Conservation (phyloP, 331 rosid genomes). For the Malus hybrid region DNA sequence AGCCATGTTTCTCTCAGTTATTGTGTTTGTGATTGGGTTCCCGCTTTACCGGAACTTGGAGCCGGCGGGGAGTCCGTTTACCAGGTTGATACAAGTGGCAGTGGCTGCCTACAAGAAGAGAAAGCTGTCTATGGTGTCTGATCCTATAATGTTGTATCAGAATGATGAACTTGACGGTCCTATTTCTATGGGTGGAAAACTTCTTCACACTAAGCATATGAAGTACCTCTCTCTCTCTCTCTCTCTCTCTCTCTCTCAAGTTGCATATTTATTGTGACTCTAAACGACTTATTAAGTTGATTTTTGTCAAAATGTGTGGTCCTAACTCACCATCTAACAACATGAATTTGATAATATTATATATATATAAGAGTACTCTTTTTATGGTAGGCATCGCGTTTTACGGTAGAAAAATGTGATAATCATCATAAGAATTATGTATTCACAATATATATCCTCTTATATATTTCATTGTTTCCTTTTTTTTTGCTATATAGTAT, state of each 20-base stretch:
- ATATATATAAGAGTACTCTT: too few relatives aligned
- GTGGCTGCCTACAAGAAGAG: constrained; percentile 74
- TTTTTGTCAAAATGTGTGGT: not conserved
- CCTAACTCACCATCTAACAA: too few relatives aligned
- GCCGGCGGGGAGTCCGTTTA: constrained; percentile 84
- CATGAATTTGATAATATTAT: too few relatives aligned
- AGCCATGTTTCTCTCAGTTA: constrained; percentile 69
- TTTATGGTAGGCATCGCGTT: too few relatives aligned
- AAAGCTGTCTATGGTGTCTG: constrained; percentile 21
- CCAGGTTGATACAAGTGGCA: constrained; percentile 59
- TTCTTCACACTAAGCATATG: constrained; percentile 53
- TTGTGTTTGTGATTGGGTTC: constrained; percentile 53
- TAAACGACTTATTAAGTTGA: too few relatives aligned
- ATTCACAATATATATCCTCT: too few relatives aligned
- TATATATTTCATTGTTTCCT: too few relatives aligned
- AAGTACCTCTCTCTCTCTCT: constrained; percentile 31
- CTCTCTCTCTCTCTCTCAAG: not conserved
- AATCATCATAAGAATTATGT: too few relatives aligned
- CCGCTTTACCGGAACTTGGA: constrained; percentile 74
- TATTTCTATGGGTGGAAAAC: constrained; percentile 57
- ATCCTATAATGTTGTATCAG: constrained; percentile 35
- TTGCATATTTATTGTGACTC: too few relatives aligned
- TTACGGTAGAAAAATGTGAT: too few relatives aligned
- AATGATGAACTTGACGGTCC: constrained; percentile 65
- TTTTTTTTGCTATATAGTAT: too few relatives aligned